Evolutionary conservation across 768 basidiomycete genomes (phyloP).

Genomic region (Xerocomellus amylosporus): DNA sequence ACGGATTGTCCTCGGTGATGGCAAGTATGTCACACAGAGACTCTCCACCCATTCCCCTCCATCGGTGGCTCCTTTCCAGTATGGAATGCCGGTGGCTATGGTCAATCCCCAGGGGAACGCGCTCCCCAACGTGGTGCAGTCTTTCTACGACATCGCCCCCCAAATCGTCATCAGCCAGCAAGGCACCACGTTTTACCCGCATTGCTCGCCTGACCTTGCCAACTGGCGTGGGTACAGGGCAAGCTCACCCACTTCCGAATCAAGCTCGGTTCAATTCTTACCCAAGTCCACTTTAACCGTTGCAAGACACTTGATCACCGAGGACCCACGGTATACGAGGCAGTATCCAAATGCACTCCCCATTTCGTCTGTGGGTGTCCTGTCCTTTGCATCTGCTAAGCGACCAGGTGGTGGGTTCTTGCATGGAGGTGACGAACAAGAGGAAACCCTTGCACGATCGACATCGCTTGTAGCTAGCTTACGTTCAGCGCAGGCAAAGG

Average conservation of each 20-base stretch:
- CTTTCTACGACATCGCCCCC: slow-evolving; percentile 35
- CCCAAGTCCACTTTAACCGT: slow-evolving; percentile 32
- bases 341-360: slow-evolving; percentile 18
- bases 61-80: slow-evolving; percentile 13
- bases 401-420: slow-evolving; percentile 45
- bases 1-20: slow-evolving; percentile 39
- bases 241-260: not conserved
- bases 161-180: slow-evolving; percentile 37
- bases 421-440: slow-evolving; percentile 46
- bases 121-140: not conserved
- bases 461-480: slow-evolving; percentile 42
- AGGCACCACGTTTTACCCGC: slow-evolving; percentile 40
- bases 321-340: slow-evolving; percentile 11
- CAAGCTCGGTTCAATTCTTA: slow-evolving; percentile 30
- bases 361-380: slow-evolving; percentile 35
- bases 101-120: slow-evolving; percentile 3
- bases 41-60: slow-evolving; percentile 6
- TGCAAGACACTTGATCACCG: slow-evolving; percentile 26
- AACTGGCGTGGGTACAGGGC: slow-evolving; percentile 30
- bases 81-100: slow-evolving; percentile 6
- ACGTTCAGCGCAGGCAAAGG: slow-evolving; percentile 29
- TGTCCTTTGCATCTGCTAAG: slow-evolving; percentile 44
- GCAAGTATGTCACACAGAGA: slow-evolving; percentile 37
- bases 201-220: slow-evolving; percentile 36
- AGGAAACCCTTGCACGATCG: slow-evolving; percentile 40